Conservation (phyloP, 805 yeast species). For the Ogataea dorogensis region DNA sequence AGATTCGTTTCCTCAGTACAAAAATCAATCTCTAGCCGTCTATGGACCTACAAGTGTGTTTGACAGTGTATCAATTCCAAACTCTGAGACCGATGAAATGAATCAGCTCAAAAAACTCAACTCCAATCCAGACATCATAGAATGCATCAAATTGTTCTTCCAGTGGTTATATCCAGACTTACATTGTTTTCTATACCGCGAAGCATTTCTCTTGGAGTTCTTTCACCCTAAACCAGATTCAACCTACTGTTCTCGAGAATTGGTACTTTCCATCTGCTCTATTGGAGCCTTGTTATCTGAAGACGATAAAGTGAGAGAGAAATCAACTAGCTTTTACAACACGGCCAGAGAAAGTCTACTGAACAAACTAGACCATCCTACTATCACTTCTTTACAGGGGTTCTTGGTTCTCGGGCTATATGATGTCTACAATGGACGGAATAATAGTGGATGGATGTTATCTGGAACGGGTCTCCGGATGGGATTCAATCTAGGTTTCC, state of each 20-base stretch:
- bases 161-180: slow-evolving; percentile 67
- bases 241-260: slow-evolving; percentile 53
- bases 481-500: slow-evolving; percentile 66
- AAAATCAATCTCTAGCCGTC: slow-evolving; percentile 14
- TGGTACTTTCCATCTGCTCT: slow-evolving; percentile 57
- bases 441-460: slow-evolving; percentile 61
- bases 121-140: slow-evolving; percentile 27
- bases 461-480: slow-evolving; percentile 62
- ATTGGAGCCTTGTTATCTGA: slow-evolving; percentile 54
- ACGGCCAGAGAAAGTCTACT: slow-evolving; percentile 45
- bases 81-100: slow-evolving; percentile 8
- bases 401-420: slow-evolving; percentile 57
- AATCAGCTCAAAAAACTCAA: slow-evolving; percentile 30
- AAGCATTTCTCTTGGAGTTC: slow-evolving; percentile 58
- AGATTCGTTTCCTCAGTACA: slow-evolving; percentile 16
- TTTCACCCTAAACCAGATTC: slow-evolving; percentile 52
- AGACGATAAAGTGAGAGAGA: slow-evolving; percentile 39
- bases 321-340: slow-evolving; percentile 45
- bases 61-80: slow-evolving; percentile 23
- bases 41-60: slow-evolving; percentile 36
- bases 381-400: slow-evolving; percentile 58
- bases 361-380: slow-evolving; percentile 41
- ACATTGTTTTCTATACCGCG: slow-evolving; percentile 61
- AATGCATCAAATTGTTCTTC: slow-evolving; percentile 38
- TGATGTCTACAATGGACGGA: slow-evolving; percentile 59